Evolutionary conservation across 2,329 filamentous ascomycete genomes (phyloP), one percentile per base, ranked within the genome.

Genomic region (Phaeophleospora eucalypticola): DNA sequence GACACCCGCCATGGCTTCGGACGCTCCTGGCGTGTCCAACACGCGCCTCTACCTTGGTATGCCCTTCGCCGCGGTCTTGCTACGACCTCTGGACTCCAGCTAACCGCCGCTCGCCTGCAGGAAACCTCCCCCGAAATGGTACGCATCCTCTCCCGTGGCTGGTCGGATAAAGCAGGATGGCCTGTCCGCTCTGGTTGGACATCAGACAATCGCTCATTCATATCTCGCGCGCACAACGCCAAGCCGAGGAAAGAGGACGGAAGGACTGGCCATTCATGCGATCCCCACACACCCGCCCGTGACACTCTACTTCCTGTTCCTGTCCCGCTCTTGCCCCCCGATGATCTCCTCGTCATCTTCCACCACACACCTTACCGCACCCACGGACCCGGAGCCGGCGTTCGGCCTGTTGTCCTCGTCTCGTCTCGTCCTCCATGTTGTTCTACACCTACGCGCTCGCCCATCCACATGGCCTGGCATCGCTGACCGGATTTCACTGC

Each of bases 71-170:
- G n/a, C n/a, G n/a, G 24, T n/a, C 34, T 21, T 45, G 43, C 34
- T 45, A 12, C 36, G 33, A 14, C 34, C 15, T 45, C 41, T 29
- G 19, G 33, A 37, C 32, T 39, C 37, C 17, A 36, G 41, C 45
- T 33, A 39, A 41, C 21, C 41, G 41, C 12, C 41, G 35, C 32
- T 36, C 47, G 16, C 36, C 91, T 12, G 12, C 24, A 29, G 24
- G 91, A 73, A 97, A 97, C 76, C 85, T 98, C 70, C 91, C 93
- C 72, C 88, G 89, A 72, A 89, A 87, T 78, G 89, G 90, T 95
- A 83, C 76, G 85, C 71, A 60, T 58, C 43, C 49, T 60, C 48
- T 61, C 58, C 57, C 56, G 48, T 53, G 57, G 51, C 50, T 47
- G 52, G 47, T 57, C 56, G 53, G 54, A 57, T 53, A 54, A 49